Percentiles rank a stretch among this genome's conserved stretches.
Evolutionary conservation across 257 asterid genomes (phyloP).

Genomic region (Gentiana macrophylla): DNA sequence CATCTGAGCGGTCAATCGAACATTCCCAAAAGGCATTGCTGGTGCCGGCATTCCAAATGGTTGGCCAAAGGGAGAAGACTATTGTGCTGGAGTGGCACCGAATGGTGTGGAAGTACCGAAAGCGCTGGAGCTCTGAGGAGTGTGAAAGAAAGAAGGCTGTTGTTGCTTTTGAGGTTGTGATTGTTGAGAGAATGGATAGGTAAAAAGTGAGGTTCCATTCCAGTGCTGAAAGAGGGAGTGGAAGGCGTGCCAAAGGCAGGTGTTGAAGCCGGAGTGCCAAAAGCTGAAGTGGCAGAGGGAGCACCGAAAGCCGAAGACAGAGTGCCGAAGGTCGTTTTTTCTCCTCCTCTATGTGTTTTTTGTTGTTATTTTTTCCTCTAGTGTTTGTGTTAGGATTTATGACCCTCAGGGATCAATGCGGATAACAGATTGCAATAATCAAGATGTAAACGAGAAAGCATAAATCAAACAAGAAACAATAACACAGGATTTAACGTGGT

Average conservation of each 20-base stretch:
- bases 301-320: constrained; percentile 9
- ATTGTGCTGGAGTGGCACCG: constrained; percentile 34
- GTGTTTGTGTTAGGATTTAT: too few species aligned
- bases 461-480: too few species aligned
- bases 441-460: too few species aligned
- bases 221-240: constrained; percentile 33
- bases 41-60: constrained; percentile 23
- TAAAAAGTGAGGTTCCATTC: constrained; percentile 46
- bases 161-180: constrained; percentile 39
- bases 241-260: constrained; percentile 50
- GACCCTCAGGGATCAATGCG: too few species aligned
- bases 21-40: constrained; percentile 36
- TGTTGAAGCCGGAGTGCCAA: constrained; percentile 26
- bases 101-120: constrained; percentile 54
- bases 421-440: too few species aligned
- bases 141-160: constrained; percentile 41
- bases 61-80: constrained; percentile 40
- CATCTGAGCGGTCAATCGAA: constrained; percentile 94
- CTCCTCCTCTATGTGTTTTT: too few species aligned
- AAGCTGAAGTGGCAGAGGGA: constrained; percentile 5
- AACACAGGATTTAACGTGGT: too few species aligned
- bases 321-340: constrained; percentile 30
- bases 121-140: constrained; percentile 42
- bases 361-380: too few species aligned
- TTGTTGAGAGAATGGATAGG: constrained; percentile 67